phyloP scores from a whole-genome alignment of 1,139 yeast genomes.

The Blastobotrys petasosporus region DNA sequence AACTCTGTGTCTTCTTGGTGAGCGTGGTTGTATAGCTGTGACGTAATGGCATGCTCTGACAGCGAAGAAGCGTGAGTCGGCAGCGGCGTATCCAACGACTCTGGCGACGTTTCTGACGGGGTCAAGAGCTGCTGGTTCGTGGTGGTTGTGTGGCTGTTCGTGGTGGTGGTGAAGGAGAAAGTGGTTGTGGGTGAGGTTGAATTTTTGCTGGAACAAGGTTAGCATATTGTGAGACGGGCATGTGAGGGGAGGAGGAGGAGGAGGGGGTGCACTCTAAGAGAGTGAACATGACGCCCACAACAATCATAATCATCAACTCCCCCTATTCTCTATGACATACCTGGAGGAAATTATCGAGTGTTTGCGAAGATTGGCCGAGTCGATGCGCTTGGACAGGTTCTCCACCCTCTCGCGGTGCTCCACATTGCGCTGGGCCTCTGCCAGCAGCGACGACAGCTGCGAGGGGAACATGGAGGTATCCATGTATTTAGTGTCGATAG shows the following conservation, averaged over 20 bases:
- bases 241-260: no score
- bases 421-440: constrained; percentile 24
- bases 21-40: neutral
- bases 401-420: constrained; percentile 21
- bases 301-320: no score
- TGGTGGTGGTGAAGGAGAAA: no score
- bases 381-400: constrained; percentile 23
- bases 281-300: no score
- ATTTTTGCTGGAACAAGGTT: no score
- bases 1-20: no score
- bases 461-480: constrained; percentile 17
- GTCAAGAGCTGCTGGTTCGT: constrained; percentile 7
- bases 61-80: no score
- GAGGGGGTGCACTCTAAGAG: no score
- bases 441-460: constrained; percentile 23
- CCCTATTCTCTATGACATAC: no score
- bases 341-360: neutral
- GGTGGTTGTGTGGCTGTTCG: no score
- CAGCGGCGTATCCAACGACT: constrained; percentile 10
- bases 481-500: neutral
- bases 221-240: no score
- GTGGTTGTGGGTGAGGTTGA: no score
- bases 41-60: neutral
- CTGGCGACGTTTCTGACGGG: constrained; percentile 14
- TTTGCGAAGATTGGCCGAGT: constrained; percentile 12